A percentile compares a stretch with the other conserved stretches of the same genome.
Evolutionary conservation across 331 rosid species (phyloP).

Genomic region (Pyrus hybrid): DNA sequence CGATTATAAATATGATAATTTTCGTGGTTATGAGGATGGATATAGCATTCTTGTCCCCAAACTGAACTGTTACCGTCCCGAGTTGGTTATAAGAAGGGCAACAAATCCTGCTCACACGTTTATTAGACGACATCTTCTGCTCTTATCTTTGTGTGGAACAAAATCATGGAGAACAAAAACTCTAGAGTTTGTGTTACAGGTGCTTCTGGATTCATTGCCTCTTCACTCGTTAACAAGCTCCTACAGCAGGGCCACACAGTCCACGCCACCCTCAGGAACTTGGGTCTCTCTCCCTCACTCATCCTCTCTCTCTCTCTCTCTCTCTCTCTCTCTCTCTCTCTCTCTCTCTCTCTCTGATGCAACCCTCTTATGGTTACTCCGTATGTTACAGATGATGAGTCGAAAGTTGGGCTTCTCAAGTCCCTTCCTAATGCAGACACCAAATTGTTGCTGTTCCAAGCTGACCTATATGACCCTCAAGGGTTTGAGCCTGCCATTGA

Average conservation of each 20-base stretch:
- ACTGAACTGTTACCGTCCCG: no score
- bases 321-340: background rate
- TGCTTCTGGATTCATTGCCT: conserved; percentile 30
- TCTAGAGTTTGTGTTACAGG: conserved; percentile 44
- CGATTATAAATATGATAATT: no score
- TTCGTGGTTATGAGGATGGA: no score
- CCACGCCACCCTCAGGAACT: conserved; percentile 47
- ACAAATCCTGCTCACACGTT: no score
- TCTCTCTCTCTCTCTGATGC: background rate
- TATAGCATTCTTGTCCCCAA: no score
- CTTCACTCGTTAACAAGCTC: conserved; percentile 31
- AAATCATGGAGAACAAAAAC: background rate
- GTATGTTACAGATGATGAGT: conserved; percentile 25
- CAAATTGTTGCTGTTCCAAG: conserved; percentile 35
- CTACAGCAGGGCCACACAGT: conserved; percentile 32
- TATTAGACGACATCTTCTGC: no score
- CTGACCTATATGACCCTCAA: conserved; percentile 29
- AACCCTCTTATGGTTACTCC: background rate
- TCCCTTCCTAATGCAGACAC: conserved; percentile 25
- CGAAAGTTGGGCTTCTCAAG: conserved; percentile 24
- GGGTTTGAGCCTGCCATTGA: conserved; percentile 22
- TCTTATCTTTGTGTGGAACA: no score
- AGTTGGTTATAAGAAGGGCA: no score
- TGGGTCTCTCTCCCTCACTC: conserved; percentile 13
- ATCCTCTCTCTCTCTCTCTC: background rate